Evolutionary conservation across 495 filamentous ascomycete species (phyloP).

Genomic region (Bathelium albidoporum): DNA sequence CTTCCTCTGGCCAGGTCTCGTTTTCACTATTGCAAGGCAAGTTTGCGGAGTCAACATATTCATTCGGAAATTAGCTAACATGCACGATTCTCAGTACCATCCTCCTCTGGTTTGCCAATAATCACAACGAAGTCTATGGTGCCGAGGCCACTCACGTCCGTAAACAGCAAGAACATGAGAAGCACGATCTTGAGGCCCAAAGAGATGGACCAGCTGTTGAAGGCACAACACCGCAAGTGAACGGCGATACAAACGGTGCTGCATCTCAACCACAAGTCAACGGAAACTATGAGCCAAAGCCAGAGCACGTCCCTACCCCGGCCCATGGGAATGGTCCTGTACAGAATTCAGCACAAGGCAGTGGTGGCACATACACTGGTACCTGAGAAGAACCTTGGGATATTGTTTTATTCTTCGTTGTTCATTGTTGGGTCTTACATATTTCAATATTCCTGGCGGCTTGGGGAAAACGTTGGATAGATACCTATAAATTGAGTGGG

Average conservation of each 20-base stretch:
- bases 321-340: background rate
- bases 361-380: background rate
- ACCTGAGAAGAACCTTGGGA: background rate
- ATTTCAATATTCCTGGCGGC: background rate
- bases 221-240: background rate
- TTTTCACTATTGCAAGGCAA: background rate
- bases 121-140: slow-evolving; percentile 3
- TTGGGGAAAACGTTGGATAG: background rate
- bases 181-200: background rate
- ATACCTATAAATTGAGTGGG: background rate
- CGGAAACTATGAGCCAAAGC: background rate
- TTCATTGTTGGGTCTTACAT: background rate
- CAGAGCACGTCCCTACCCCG: background rate
- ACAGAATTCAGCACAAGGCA: background rate
- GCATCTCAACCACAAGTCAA: background rate
- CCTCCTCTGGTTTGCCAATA: background rate
- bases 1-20: slow-evolving; percentile 27
- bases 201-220: background rate
- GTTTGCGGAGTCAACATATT: background rate
- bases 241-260: background rate
- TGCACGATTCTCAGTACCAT: background rate
- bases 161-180: background rate
- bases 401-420: background rate
- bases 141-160: slow-evolving; percentile 1
- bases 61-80: background rate